Evolutionary conservation across 83 land plant species (phyloP).

Genomic region (Picea abies): DNA sequence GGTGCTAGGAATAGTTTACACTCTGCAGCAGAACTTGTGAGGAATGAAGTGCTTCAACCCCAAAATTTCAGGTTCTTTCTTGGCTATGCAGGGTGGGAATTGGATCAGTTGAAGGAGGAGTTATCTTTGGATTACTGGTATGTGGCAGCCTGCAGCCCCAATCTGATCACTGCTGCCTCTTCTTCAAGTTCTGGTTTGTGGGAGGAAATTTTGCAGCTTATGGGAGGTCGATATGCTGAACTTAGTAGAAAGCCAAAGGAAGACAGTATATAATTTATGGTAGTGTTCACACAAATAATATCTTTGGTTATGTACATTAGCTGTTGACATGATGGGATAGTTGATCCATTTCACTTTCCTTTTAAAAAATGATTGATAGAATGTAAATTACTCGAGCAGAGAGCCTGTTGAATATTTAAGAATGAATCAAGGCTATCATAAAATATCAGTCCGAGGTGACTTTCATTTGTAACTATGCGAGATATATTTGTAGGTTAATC

Average conservation of each 20-base stretch:
- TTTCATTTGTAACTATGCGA: too few relatives aligned
- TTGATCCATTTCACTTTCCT: too few relatives aligned
- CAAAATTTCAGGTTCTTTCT: slow-evolving; percentile 85
- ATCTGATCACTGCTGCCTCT: slow-evolving; percentile 42
- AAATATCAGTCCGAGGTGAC: too few relatives aligned
- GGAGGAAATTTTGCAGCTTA: slow-evolving; percentile 86
- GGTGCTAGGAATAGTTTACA: slow-evolving; percentile 65
- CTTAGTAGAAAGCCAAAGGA: slow-evolving; percentile 78
- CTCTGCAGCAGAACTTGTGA: slow-evolving; percentile 63
- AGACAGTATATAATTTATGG: slow-evolving; percentile 20
- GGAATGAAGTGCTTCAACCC: slow-evolving; percentile 44
- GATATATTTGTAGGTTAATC: too few relatives aligned
- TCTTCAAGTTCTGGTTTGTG: slow-evolving; percentile 56
- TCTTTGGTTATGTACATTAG: too few relatives aligned
- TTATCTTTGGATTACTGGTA: slow-evolving; percentile 80
- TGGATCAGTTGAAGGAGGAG: slow-evolving; percentile 80
- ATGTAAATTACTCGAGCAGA: too few relatives aligned
- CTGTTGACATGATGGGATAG: too few relatives aligned
- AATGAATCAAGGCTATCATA: too few relatives aligned
- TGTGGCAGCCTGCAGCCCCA: slow-evolving; percentile 87
- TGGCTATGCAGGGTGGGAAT: slow-evolving; percentile 90
- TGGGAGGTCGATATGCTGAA: slow-evolving; percentile 94
- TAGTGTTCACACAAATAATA: too few relatives aligned
- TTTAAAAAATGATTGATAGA: too few relatives aligned
- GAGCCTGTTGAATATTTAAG: too few relatives aligned